Percentiles rank a stretch among this genome's conserved stretches.
Conservation (phyloP, 2,329 filamentous ascomycete genomes). For the Aspergillus sp. region DNA sequence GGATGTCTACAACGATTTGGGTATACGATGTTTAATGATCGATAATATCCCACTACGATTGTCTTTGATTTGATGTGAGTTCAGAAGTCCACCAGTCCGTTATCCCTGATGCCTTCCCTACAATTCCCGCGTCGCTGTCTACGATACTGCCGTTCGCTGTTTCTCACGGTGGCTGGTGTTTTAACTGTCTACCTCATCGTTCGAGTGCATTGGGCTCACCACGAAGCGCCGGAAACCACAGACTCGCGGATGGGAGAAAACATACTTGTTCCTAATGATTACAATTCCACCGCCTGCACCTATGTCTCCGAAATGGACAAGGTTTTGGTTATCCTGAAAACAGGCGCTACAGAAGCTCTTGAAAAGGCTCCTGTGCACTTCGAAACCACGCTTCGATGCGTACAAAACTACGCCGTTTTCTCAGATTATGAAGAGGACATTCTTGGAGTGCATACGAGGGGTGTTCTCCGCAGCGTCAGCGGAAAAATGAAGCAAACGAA, state of each 20-base stretch:
- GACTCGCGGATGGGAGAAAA: not conserved
- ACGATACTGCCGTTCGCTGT: not conserved
- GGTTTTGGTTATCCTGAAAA: conserved; percentile 28
- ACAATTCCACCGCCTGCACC: not conserved
- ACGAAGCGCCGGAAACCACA: not conserved
- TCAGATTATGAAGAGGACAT: conserved; percentile 32
- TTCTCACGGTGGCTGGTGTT: not conserved
- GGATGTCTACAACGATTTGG: not conserved
- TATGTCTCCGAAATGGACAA: conserved; percentile 19
- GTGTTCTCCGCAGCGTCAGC: conserved; percentile 27
- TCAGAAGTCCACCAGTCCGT: not conserved
- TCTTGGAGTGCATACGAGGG: conserved; percentile 23
- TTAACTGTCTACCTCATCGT: not conserved
- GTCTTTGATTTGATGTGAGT: not conserved
- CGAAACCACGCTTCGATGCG: conserved; percentile 28
- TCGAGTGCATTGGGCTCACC: not conserved
- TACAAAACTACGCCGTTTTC: conserved; percentile 30
- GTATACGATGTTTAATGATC: not conserved
- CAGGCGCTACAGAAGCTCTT: conserved; percentile 29
- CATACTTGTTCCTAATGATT: not conserved
- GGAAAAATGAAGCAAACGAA: conserved; percentile 18
- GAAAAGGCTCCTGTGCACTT: conserved; percentile 29
- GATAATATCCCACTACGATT: not conserved
- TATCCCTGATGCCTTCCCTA: not conserved
- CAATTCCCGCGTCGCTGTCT: not conserved